These are phyloP conservation scores for Herpotrichia juniperi DNA, from an alignment of 2,329 filamentous ascomycete genomes.

Conservation along the genomic window DNA sequence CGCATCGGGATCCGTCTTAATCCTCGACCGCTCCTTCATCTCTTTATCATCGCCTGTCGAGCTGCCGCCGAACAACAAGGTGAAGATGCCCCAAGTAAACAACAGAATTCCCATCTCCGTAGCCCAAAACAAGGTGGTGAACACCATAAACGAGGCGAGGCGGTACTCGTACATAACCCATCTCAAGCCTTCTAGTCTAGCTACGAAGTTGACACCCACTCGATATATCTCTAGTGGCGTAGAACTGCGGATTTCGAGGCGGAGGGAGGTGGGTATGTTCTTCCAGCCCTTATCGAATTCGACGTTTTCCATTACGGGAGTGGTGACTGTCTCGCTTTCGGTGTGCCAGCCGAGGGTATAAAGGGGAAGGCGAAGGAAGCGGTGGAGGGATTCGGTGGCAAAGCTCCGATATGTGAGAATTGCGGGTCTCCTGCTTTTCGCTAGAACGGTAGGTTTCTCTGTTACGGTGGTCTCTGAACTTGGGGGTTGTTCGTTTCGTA, in stretches of 20 bases:
- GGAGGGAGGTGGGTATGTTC: slow-evolving; percentile 59
- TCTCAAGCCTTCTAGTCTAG: slow-evolving; percentile 75
- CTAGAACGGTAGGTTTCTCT: slow-evolving; percentile 37
- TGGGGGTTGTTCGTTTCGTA: not conserved
- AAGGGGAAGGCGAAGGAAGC: slow-evolving; percentile 60
- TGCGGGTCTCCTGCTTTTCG: slow-evolving; percentile 70
- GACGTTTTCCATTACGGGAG: slow-evolving; percentile 76
- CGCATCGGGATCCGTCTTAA: slow-evolving; percentile 21
- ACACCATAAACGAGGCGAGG: slow-evolving; percentile 69
- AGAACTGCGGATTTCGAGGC: slow-evolving; percentile 73
- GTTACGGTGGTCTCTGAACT: slow-evolving; percentile 9
- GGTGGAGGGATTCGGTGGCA: slow-evolving; percentile 33
- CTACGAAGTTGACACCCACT: slow-evolving; percentile 71
- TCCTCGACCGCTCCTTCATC: slow-evolving; percentile 15
- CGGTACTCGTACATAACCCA: slow-evolving; percentile 84
- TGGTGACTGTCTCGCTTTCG: slow-evolving; percentile 67
- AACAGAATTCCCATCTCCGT: slow-evolving; percentile 73
- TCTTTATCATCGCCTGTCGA: slow-evolving; percentile 16
- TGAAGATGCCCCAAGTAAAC: slow-evolving; percentile 67
- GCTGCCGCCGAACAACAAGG: slow-evolving; percentile 37
- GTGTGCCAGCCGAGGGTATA: slow-evolving; percentile 70
- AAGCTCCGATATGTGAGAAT: slow-evolving; percentile 78
- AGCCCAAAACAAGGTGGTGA: slow-evolving; percentile 76
- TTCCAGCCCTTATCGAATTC: slow-evolving; percentile 64
- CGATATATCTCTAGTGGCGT: slow-evolving; percentile 78